A percentile compares a stretch with the other conserved stretches of the same genome.
These are phyloP conservation scores for Dunaliella primolecta DNA, from an alignment of 139 green algal genomes.

Conservation along the genomic window DNA sequence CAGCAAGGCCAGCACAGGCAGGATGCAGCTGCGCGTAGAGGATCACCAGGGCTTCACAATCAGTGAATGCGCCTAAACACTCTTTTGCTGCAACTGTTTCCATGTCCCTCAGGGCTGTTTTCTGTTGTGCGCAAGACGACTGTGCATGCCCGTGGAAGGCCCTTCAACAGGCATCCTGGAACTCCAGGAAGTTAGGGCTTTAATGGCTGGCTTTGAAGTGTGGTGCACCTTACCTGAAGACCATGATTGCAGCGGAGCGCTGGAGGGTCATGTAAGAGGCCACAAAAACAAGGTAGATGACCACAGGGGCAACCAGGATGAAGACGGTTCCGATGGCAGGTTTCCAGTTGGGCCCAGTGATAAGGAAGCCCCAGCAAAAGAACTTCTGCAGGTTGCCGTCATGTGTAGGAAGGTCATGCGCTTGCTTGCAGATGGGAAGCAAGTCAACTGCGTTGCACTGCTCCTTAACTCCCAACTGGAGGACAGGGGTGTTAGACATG, in stretches of 20 bases:
- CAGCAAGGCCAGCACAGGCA: constrained; percentile 41
- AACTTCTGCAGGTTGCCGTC: constrained; percentile 36
- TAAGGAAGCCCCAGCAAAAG: constrained; percentile 52
- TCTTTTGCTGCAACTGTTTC: too few species aligned
- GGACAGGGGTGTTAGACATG: neutral
- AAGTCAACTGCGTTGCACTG: neutral
- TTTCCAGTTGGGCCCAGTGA: constrained; percentile 77
- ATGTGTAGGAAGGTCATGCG: neutral
- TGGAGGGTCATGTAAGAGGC: constrained; percentile 52
- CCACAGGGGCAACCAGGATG: constrained; percentile 63
- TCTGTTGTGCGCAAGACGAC: too few species aligned
- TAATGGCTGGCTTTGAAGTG: neutral
- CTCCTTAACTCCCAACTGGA: neutral
- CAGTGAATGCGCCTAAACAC: neutral
- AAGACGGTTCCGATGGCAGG: constrained; percentile 51
- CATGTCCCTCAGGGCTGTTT: too few species aligned
- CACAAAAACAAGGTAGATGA: constrained; percentile 68
- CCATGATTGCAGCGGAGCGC: constrained; percentile 37
- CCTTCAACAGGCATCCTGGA: too few species aligned
- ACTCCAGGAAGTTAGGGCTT: too few species aligned
- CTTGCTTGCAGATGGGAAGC: neutral
- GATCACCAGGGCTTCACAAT: neutral
- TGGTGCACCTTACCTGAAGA: constrained; percentile 37
- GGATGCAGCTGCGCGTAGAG: constrained; percentile 40
- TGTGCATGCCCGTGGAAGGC: neutral